phyloP scores from a whole-genome alignment of 192 early-diverging fungal species.

The Mortierella alpina region DNA sequence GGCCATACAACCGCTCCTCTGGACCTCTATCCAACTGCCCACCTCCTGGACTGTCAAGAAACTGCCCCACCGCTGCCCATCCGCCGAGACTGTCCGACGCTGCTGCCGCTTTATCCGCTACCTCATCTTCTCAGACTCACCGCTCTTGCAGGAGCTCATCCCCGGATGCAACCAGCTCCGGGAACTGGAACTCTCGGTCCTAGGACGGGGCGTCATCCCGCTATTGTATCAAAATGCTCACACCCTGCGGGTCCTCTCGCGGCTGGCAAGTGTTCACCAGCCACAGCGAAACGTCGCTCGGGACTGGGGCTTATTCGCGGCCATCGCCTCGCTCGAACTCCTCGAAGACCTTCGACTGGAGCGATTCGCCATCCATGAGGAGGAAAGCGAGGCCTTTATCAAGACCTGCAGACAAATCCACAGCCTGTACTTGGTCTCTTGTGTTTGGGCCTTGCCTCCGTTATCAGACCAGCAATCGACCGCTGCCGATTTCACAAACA shows the following conservation, averaged over 20 bases:
- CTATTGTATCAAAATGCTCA: slow-evolving; percentile 18
- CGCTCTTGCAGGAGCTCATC: not conserved
- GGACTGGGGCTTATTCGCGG: not conserved
- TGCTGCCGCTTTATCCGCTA: slow-evolving; percentile 9
- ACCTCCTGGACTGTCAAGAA: slow-evolving; percentile 1
- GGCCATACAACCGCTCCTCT: not conserved
- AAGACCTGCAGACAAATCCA: not conserved
- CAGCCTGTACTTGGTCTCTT: not conserved
- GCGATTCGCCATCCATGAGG: not conserved
- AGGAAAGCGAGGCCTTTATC: not conserved
- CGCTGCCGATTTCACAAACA: not conserved
- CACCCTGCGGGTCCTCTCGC: not conserved
- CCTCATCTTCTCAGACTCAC: slow-evolving; percentile 10
- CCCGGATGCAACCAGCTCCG: slow-evolving; percentile 1
- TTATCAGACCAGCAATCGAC: not conserved
- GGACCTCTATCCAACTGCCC: slow-evolving; percentile 5
- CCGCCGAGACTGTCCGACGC: not conserved
- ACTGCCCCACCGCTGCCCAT: not conserved
- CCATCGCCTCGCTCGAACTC: not conserved
- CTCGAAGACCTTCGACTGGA: slow-evolving; percentile 12
- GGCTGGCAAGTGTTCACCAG: slow-evolving; percentile 13
- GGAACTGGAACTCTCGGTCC: slow-evolving; percentile 3
- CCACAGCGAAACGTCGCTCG: not conserved
- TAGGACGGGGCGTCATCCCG: not conserved
- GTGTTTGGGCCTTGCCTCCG: slow-evolving; percentile 1